These are phyloP conservation scores for Pelargonium fulgidum DNA, from an alignment of 441 rosid species.

Conservation along the genomic window DNA sequence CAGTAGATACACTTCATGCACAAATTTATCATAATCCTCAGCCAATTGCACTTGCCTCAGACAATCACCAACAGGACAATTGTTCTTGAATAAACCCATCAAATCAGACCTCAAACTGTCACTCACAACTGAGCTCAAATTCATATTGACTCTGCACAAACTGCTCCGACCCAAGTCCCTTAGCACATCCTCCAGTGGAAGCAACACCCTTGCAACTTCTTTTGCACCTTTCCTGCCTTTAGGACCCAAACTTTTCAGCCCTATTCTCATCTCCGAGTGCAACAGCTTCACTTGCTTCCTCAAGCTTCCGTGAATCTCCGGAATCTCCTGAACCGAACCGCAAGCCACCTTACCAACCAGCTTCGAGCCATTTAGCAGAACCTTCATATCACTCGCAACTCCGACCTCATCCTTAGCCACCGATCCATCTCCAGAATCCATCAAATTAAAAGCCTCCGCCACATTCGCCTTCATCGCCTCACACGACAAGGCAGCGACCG, in stretches of 20 bases:
- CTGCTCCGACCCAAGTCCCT: conserved; percentile 49
- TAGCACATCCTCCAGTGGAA: conserved; percentile 37
- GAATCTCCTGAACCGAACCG: conserved; percentile 41
- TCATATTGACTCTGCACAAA: conserved; percentile 34
- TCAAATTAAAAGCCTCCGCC: conserved; percentile 34
- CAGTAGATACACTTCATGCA: conserved; percentile 40
- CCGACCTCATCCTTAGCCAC: conserved; percentile 56
- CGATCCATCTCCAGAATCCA: conserved; percentile 70
- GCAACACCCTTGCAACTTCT: conserved; percentile 30
- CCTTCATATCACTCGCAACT: conserved; percentile 69
- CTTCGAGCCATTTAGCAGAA: conserved; percentile 69
- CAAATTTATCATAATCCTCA: conserved; percentile 40
- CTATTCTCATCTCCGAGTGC: conserved; percentile 45
- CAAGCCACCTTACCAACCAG: conserved; percentile 36
- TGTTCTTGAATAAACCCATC: conserved; percentile 30
- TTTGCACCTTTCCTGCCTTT: conserved; percentile 35
- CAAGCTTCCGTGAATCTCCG: conserved; percentile 53
- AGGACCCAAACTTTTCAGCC: conserved; percentile 41
- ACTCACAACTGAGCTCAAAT: conserved; percentile 31
- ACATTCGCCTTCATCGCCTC: conserved; percentile 55
- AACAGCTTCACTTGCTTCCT: conserved; percentile 48
- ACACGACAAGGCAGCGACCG: conserved; percentile 69
- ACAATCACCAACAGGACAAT: conserved; percentile 24
- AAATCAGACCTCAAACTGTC: conserved; percentile 36
- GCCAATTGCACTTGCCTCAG: conserved; percentile 33